Evolutionary conservation across 1,139 yeast species (phyloP).

Genomic region (Hansenula lynferdii): DNA sequence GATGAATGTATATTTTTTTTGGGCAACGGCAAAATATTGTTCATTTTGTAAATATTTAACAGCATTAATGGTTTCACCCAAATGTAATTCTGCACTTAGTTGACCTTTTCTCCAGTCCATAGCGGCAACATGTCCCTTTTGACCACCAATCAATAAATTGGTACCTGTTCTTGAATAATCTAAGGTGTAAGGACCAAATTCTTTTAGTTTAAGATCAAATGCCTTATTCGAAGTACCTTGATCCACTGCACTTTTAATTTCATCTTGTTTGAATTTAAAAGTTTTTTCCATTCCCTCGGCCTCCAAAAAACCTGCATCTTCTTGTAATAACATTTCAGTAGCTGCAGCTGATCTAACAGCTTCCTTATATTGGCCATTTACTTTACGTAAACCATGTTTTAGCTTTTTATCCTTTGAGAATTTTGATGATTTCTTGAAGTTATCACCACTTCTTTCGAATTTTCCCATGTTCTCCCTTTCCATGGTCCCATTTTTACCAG

Average conservation of each 20-base stretch:
- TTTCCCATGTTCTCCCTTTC: slow-evolving; percentile 22
- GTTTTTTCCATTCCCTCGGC: slow-evolving; percentile 95
- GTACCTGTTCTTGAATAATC: slow-evolving; percentile 89
- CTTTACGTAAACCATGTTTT: slow-evolving; percentile 56
- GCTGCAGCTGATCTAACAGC: slow-evolving; percentile 81
- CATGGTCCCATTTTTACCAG: slow-evolving; percentile 15
- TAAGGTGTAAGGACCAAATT: slow-evolving; percentile 81
- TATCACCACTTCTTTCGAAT: slow-evolving; percentile 23
- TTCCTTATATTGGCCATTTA: slow-evolving; percentile 70
- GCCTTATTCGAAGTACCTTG: slow-evolving; percentile 67
- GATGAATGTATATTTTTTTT: slow-evolving; percentile 88
- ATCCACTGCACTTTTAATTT: slow-evolving; percentile 77
- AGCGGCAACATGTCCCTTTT: slow-evolving; percentile 91
- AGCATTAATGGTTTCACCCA: slow-evolving; percentile 86
- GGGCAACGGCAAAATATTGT: slow-evolving; percentile 95
- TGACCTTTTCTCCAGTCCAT: slow-evolving; percentile 94
- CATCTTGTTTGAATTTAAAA: slow-evolving; percentile 76
- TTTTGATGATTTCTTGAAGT: slow-evolving; percentile 13
- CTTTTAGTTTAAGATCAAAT: slow-evolving; percentile 66
- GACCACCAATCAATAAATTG: slow-evolving; percentile 77
- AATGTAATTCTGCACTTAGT: slow-evolving; percentile 73
- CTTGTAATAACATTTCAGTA: slow-evolving; percentile 81
- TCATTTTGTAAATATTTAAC: slow-evolving; percentile 89
- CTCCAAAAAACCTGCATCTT: slow-evolving; percentile 80
- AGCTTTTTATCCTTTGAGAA: slow-evolving; percentile 51